A percentile compares a stretch with the other conserved stretches of the same genome.
phyloP scores from a whole-genome alignment of 176 grass and related monocot genomes.

The Aegilops tauschii region DNA sequence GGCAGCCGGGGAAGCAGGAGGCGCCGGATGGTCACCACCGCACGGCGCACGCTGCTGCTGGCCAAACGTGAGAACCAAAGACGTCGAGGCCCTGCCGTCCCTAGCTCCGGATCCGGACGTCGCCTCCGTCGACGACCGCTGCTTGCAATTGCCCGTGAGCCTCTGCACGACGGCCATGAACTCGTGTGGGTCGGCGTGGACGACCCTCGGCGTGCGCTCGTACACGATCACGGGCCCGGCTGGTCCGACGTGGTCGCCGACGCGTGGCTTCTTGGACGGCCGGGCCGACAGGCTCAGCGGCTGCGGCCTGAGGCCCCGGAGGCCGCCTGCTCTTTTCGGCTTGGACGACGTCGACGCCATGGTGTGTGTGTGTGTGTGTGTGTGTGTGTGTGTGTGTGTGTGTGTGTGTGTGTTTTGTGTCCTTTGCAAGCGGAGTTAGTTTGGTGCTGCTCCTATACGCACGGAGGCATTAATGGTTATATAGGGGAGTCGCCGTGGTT shows the following conservation, averaged over 20 bases:
- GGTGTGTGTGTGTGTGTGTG: not conserved
- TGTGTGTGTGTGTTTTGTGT: not conserved
- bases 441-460: not conserved
- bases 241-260: not conserved
- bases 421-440: not conserved
- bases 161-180: conserved; percentile 67
- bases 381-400: not conserved
- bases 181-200: conserved; percentile 43
- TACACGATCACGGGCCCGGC: conserved; percentile 48
- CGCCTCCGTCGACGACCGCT: not conserved
- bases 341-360: not conserved
- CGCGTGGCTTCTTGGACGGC: conserved; percentile 15
- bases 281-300: conserved; percentile 23
- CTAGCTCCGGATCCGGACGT: not conserved
- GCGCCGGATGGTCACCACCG: not conserved
- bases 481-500: not conserved
- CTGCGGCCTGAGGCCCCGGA: conserved; percentile 33
- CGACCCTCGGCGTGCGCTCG: conserved; percentile 46
- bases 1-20: not conserved
- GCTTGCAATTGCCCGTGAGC: conserved; percentile 38
- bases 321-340: conserved; percentile 1
- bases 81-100: not conserved
- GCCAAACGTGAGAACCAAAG: conserved; percentile 15
- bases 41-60: not conserved
- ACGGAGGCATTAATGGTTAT: not conserved